Evolutionary conservation across 108 stramenopile species (phyloP).

Genomic region (Skeletonema marinoi): DNA sequence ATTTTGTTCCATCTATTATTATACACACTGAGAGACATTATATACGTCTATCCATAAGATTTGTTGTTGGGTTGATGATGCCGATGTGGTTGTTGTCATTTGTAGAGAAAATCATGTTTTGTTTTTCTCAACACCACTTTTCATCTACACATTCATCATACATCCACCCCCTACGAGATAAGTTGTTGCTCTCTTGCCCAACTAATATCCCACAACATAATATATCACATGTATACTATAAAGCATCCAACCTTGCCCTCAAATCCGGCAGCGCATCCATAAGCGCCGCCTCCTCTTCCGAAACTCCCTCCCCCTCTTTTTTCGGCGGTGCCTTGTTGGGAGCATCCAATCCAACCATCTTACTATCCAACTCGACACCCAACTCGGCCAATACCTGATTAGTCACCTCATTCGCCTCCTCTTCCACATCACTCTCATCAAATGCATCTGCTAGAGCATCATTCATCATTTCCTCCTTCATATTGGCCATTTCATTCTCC

Average conservation of each 20-base stretch:
- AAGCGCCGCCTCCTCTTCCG: slow-evolving; percentile 70
- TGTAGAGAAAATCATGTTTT: neutral
- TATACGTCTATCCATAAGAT: neutral
- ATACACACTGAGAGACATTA: neutral
- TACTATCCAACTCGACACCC: slow-evolving; percentile 78
- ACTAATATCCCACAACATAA: neutral
- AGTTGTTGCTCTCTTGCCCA: neutral
- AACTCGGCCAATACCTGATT: slow-evolving; percentile 83
- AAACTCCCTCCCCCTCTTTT: slow-evolving; percentile 21
- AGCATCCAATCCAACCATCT: slow-evolving; percentile 80
- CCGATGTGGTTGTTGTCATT: neutral
- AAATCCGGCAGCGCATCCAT: slow-evolving; percentile 75
- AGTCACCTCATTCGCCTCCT: slow-evolving; percentile 77
- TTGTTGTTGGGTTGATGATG: neutral
- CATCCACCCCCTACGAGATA: no score
- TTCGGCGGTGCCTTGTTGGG: slow-evolving; percentile 52
- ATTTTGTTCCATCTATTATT: neutral
- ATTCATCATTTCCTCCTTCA: slow-evolving; percentile 87
- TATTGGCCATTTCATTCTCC: slow-evolving; percentile 67
- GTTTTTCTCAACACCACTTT: neutral
- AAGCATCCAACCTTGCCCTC: slow-evolving; percentile 79
- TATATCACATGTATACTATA: slow-evolving; percentile 24
- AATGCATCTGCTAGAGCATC: slow-evolving; percentile 84
- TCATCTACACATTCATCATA: neutral
- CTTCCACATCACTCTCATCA: slow-evolving; percentile 78